A percentile compares a stretch with the other conserved stretches of the same genome.
Evolutionary conservation across 2,329 filamentous ascomycete species (phyloP).

Genomic region (Fusarium nodosum): DNA sequence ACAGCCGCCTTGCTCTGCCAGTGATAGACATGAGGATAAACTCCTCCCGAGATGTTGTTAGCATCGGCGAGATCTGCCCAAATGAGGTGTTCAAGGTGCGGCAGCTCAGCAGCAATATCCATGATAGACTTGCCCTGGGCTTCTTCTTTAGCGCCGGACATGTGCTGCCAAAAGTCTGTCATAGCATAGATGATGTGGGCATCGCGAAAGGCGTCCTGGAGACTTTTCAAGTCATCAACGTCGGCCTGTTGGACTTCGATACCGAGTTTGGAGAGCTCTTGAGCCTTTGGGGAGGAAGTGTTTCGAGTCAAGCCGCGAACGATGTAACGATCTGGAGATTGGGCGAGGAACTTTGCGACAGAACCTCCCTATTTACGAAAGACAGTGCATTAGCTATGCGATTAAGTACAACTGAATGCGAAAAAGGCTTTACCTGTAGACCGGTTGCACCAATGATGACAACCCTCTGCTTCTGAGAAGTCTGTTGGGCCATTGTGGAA

Average conservation of each 20-base stretch:
- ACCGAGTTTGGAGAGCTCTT: not conserved
- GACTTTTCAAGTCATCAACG: not conserved
- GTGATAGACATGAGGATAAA: not conserved
- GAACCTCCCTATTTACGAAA: constrained; percentile 3
- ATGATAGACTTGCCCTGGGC: constrained; percentile 6
- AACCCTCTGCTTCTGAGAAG: not conserved
- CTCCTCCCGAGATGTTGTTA: not conserved
- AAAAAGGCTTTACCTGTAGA: not conserved
- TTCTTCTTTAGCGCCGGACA: constrained; percentile 9
- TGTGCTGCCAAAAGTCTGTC: constrained; percentile 22
- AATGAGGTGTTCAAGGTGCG: not conserved
- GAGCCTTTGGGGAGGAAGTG: not conserved
- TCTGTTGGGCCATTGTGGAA: not conserved
- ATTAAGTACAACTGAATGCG: fast-evolving
- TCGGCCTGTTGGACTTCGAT: not conserved
- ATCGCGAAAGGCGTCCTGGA: not conserved
- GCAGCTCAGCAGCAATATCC: constrained; percentile 6
- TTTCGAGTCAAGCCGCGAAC: constrained; percentile 6
- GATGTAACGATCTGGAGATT: not conserved
- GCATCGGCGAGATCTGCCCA: constrained; percentile 15
- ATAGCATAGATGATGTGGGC: constrained; percentile 10
- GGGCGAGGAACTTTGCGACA: not conserved
- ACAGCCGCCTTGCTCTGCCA: constrained; percentile 24
- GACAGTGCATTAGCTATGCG: not conserved
- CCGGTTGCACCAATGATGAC: constrained; percentile 7